Conservation (phyloP, 805 yeast genomes). For the Starmerella vaccinii region DNA sequence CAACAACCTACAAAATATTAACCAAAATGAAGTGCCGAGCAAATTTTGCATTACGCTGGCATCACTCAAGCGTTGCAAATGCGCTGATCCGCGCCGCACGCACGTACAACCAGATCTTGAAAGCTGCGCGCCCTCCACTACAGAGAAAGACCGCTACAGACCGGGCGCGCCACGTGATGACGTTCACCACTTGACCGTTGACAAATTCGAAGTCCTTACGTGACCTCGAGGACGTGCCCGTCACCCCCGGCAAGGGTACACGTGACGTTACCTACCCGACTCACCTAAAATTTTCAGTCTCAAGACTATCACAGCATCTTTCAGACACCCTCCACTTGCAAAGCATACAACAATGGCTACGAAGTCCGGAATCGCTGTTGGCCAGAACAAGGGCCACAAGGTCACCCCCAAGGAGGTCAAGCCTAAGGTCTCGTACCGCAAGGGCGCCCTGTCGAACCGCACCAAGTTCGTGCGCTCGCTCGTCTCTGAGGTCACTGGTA, state of each 20-base stretch:
- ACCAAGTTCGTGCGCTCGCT: slow-evolving; percentile 89
- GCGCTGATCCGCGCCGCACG: too few relatives aligned
- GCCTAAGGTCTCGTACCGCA: slow-evolving; percentile 87
- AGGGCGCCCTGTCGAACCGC: slow-evolving; percentile 95
- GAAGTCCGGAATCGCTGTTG: slow-evolving; percentile 79
- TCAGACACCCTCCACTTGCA: slow-evolving; percentile 4
- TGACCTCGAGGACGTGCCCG: background rate
- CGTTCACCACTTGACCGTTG: too few relatives aligned
- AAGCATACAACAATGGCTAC: slow-evolving; percentile 21
- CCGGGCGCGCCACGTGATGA: too few relatives aligned
- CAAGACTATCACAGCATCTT: slow-evolving; percentile 2
- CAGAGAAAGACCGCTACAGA: too few relatives aligned
- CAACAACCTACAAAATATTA: background rate
- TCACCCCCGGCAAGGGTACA: background rate
- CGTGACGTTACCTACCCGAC: slow-evolving; percentile 11
- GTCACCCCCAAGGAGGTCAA: slow-evolving; percentile 75
- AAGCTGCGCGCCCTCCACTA: too few relatives aligned
- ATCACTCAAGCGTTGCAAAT: too few relatives aligned
- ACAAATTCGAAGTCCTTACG: too few relatives aligned
- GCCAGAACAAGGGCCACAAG: slow-evolving; percentile 99
- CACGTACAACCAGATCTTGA: too few relatives aligned
- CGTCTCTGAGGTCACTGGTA: slow-evolving; percentile 95
- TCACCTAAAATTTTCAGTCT: slow-evolving; percentile 20
- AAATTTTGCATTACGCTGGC: too few relatives aligned
- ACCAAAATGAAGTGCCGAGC: too few relatives aligned